phyloP scores from a whole-genome alignment of 208 protist species.

The Acanthamoeba royreba region DNA sequence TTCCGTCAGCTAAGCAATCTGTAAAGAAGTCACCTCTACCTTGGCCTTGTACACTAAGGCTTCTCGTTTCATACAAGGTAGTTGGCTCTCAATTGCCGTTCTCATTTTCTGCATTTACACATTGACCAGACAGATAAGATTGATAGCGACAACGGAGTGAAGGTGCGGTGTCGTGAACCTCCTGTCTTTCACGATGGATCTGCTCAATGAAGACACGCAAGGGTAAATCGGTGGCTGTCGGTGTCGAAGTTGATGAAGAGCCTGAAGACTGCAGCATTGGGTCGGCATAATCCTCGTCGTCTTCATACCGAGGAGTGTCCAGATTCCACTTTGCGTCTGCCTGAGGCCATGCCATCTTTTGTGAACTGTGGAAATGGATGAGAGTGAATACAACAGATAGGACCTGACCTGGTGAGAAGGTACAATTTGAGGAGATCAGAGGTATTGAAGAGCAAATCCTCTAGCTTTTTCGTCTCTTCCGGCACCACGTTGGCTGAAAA shows the following conservation, averaged over 20 bases:
- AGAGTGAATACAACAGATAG: too few species aligned
- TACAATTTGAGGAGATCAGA: background rate
- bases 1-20: too few species aligned
- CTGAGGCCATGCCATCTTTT: background rate
- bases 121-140: too few species aligned
- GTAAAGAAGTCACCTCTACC: too few species aligned
- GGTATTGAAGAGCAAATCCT: background rate
- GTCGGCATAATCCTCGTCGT: background rate
- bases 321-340: background rate
- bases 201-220: background rate
- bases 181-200: background rate
- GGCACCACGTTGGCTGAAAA: background rate
- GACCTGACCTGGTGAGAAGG: too few species aligned
- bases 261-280: background rate
- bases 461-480: background rate
- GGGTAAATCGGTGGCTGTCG: background rate
- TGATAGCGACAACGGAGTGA: too few species aligned
- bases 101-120: too few species aligned
- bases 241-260: background rate
- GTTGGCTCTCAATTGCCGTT: too few species aligned
- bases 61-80: too few species aligned
- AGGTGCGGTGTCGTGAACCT: too few species aligned
- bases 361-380: background rate
- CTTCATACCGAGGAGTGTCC: background rate
- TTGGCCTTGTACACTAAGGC: too few species aligned